Conservation (phyloP, 1,284 basidiomycete species). For the Papiliotrema terrestris region DNA sequence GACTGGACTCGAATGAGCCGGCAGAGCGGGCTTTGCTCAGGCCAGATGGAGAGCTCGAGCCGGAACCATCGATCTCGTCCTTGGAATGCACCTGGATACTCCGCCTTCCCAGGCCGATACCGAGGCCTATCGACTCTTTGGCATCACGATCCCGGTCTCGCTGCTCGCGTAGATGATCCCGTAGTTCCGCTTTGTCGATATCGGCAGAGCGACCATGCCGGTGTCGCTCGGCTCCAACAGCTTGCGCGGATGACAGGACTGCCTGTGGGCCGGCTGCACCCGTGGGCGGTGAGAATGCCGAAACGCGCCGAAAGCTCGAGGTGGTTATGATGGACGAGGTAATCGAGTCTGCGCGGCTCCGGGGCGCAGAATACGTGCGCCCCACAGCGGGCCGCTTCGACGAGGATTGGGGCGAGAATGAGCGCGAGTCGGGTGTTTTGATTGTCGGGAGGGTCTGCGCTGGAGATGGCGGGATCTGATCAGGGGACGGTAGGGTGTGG, state of each 20-base stretch:
- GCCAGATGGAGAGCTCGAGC: conserved; percentile 16
- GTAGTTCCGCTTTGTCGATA: conserved; percentile 20
- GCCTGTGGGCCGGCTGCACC: conserved; percentile 19
- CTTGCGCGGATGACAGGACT: conserved; percentile 21
- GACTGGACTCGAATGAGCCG: conserved; percentile 11
- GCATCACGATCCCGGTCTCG: conserved; percentile 11
- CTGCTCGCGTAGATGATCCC: conserved; percentile 36
- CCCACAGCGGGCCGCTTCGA: not conserved
- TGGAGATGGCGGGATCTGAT: not conserved
- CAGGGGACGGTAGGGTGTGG: not conserved
- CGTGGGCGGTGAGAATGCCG: conserved; percentile 35
- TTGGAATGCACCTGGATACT: conserved; percentile 30
- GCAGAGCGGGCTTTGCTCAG: conserved; percentile 11
- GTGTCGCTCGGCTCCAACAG: conserved; percentile 16
- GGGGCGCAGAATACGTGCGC: conserved; percentile 13
- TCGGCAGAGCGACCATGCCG: conserved; percentile 5
- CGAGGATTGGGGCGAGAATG: not conserved
- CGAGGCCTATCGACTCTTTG: conserved; percentile 18
- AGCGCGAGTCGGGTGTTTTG: not conserved
- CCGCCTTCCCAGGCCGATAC: conserved; percentile 24
- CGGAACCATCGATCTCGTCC: conserved; percentile 23
- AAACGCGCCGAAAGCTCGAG: conserved; percentile 15
- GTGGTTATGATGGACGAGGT: conserved; percentile 28
- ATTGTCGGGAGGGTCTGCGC: conserved; percentile 5
- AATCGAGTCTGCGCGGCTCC: conserved; percentile 24